Evolutionary conservation across 352 stramenopile genomes (phyloP).

Genomic region (Phytophthora cajani): DNA sequence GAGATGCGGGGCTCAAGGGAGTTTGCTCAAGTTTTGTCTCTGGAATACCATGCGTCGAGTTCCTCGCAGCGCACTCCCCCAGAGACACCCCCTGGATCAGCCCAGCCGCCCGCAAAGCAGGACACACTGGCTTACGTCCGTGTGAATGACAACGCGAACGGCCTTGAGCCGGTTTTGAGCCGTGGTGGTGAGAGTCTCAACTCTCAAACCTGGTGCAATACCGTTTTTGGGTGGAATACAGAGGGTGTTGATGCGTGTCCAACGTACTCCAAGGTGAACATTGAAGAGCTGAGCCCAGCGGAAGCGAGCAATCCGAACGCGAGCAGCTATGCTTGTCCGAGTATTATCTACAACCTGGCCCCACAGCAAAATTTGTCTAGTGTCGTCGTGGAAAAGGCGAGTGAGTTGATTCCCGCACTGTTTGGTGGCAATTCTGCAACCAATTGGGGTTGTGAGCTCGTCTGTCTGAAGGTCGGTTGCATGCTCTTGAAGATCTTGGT

Average conservation of each 20-base stretch:
- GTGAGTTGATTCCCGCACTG: constrained; percentile 24
- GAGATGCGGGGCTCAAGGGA: constrained; percentile 43
- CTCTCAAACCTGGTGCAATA: constrained; percentile 23
- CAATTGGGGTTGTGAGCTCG: not conserved
- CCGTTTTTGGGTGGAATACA: constrained; percentile 20
- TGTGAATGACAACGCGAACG: constrained; percentile 6
- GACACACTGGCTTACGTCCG: constrained; percentile 25
- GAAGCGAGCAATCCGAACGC: constrained; percentile 10
- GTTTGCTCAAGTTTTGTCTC: constrained; percentile 37
- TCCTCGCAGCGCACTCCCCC: constrained; percentile 3
- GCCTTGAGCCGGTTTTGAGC: not conserved
- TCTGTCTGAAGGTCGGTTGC: constrained; percentile 16
- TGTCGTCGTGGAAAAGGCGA: constrained; percentile 31
- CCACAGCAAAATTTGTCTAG: constrained; percentile 3
- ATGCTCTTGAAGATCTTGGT: constrained; percentile 34
- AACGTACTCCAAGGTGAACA: constrained; percentile 26
- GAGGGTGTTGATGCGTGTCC: not conserved
- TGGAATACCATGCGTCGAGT: constrained; percentile 18
- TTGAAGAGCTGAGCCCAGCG: constrained; percentile 32
- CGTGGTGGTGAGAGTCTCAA: not conserved
- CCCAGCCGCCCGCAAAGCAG: not conserved
- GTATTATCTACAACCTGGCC: constrained; percentile 23
- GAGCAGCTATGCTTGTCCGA: not conserved
- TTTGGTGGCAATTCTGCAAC: not conserved
- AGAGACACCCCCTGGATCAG: constrained; percentile 5